Evolutionary conservation across 345 rosid species (phyloP), one percentile per base, ranked within the genome.

Genomic region (Eucalyptus cloeziana): DNA sequence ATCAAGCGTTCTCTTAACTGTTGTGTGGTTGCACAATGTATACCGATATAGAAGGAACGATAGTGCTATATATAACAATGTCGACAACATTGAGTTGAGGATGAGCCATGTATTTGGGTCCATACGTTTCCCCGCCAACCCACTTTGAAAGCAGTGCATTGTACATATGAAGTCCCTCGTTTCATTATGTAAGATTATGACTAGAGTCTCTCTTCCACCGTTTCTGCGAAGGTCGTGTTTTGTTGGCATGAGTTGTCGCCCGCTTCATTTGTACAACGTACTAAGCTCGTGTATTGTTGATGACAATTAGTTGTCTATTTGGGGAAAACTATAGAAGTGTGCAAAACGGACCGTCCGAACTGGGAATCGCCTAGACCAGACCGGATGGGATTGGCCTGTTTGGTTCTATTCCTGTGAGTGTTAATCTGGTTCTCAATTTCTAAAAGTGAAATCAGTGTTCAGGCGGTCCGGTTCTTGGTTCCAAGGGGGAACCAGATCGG

Each of bases 381-480:
- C 19, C 0, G 7, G 7, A 50, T 2, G 0, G 54, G 3, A 50
- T 6, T 50, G 8, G 21, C 0, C 2, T 8, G 0, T 50, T 16
- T 50, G 21, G 21, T 50, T 8, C 1, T 50, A 2, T 50, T 50
- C 0, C 3, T 50, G 3, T 50, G 3, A 50, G 0, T 50, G 8
- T 2, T 3, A 50, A 0, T 50, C 54, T 0, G 1, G 3, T 50
- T 50, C 21, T 2, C 3, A 0, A 50, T 50, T 50, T 16, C 7
- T 16, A 15, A 50, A 50, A 16, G 54, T 50, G 21, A 50, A 50
- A 50, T 50, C 3, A 50, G 0, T 50, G 54, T 50, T 50, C 1
- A 8, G 0, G 3, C 21, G 0, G 7, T 50, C 7, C 1, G 0
- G 3, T 15, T 50, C 21, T 0, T 0, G 1, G 21, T 6, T 6